phyloP scores from a whole-genome alignment of 495 filamentous ascomycete species.

The Tuber magnatum region DNA sequence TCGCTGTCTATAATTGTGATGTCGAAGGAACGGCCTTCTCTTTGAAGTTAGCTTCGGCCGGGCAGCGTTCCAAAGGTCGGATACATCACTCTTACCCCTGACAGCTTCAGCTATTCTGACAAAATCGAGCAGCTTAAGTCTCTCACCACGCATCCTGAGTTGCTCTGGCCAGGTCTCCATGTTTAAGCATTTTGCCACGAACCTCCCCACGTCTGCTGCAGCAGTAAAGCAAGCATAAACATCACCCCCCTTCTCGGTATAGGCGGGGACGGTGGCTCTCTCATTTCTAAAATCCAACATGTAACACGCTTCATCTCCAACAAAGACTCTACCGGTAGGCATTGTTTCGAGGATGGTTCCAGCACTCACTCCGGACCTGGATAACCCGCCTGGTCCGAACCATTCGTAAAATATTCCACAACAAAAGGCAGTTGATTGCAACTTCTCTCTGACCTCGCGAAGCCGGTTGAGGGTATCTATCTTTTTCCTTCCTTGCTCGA shows the following conservation, averaged over 20 bases:
- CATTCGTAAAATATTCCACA: slow-evolving; percentile 73
- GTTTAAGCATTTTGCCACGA: slow-evolving; percentile 57
- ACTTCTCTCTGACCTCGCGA: slow-evolving; percentile 45
- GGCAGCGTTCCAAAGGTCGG: background rate
- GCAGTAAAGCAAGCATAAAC: slow-evolving; percentile 59
- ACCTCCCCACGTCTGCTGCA: slow-evolving; percentile 58
- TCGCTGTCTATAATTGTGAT: slow-evolving; percentile 43
- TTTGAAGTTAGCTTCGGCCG: slow-evolving; percentile 6
- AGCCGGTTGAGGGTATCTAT: slow-evolving; percentile 52
- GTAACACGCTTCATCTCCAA: slow-evolving; percentile 52
- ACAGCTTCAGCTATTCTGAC: slow-evolving; percentile 46
- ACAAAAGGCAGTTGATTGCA: slow-evolving; percentile 60
- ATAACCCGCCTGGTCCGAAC: slow-evolving; percentile 59
- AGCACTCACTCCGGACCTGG: slow-evolving; percentile 47
- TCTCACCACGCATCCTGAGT: slow-evolving; percentile 57
- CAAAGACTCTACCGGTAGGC: slow-evolving; percentile 19
- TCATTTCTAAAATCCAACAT: slow-evolving; percentile 55
- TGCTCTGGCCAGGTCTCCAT: slow-evolving; percentile 60
- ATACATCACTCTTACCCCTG: slow-evolving; percentile 40
- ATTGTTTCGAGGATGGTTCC: slow-evolving; percentile 28
- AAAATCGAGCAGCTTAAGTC: slow-evolving; percentile 51
- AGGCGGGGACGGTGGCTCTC: slow-evolving; percentile 54
- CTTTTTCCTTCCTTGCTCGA: slow-evolving; percentile 51
- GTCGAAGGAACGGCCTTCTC: slow-evolving; percentile 42
- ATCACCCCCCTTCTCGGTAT: slow-evolving; percentile 46